A percentile compares a stretch with the other conserved stretches of the same genome.
Conservation (phyloP, 768 basidiomycete genomes). For the Xerocomus potaroensis region DNA sequence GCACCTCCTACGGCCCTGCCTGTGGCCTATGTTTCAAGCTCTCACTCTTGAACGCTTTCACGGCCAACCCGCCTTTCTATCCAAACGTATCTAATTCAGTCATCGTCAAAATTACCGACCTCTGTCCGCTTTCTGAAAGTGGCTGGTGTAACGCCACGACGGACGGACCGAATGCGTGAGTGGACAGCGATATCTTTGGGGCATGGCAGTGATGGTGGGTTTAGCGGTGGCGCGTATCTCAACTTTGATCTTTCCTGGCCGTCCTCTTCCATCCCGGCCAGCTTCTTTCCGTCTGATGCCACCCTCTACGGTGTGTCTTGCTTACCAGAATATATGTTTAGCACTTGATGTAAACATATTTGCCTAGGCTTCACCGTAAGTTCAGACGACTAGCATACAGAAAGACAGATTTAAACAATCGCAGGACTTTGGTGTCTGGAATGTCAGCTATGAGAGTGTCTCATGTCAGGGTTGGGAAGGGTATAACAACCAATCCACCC, state of each 20-base stretch:
- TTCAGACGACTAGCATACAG: background rate
- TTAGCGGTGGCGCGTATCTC: conserved; percentile 61
- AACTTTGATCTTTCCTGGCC: conserved; percentile 86
- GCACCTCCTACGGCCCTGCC: conserved; percentile 62
- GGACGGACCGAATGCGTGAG: conserved; percentile 60
- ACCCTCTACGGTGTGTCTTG: conserved; percentile 53
- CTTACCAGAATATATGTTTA: background rate
- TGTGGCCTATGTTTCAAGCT: conserved; percentile 81
- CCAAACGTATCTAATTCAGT: conserved; percentile 57
- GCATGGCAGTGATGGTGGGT: conserved; percentile 1
- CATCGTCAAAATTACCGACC: conserved; percentile 74
- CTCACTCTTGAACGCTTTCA: conserved; percentile 66
- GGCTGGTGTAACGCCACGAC: conserved; percentile 74
- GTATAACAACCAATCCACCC: conserved; percentile 48
- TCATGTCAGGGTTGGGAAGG: conserved; percentile 69
- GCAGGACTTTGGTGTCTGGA: conserved; percentile 87
- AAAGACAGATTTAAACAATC: background rate
- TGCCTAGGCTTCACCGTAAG: conserved; percentile 38
- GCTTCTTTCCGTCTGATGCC: conserved; percentile 73
- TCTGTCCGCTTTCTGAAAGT: conserved; percentile 59
- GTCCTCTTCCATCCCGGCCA: conserved; percentile 59
- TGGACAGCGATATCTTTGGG: conserved; percentile 1
- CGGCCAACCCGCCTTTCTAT: conserved; percentile 63
- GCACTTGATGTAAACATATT: conserved; percentile 30
- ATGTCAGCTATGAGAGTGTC: conserved; percentile 64